Evolutionary conservation across 257 asterid species (phyloP), one percentile per base, ranked within the genome.

Genomic region (Cinchona pubescens): DNA sequence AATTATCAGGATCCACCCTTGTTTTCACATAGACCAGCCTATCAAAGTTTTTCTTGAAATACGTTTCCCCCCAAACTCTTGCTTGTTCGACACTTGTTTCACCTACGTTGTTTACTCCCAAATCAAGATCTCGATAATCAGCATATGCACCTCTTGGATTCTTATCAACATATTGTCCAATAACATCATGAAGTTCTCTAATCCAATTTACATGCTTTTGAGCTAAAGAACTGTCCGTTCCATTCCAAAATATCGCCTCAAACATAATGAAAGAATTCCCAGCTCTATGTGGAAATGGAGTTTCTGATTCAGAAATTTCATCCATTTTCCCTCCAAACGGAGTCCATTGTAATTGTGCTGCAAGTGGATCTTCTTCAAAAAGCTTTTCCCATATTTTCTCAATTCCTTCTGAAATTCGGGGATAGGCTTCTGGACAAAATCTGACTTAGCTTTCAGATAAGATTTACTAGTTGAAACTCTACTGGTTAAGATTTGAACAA

Each of bases 81-180:
- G 77, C 77, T 34, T 60, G 69, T 25, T 40, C 67, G 60, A 73
- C 60, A 45, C 75, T 68, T 4, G 69, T 76, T 10, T 4, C 23
- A 2, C 75, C 67, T 2, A 14, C 34, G 40, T 58, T 70, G 15
- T 64, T 77, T 12, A 25, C 56, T 1, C 81, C 81, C 23, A 70
- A 62, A 38, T 77, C 81, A 71, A 77, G 74, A 61, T 77, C 76
- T 18, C 72, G 30, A 25, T 77, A 70, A n/a, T 70, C 40, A 63
- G 48, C 56, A 35, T 42, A 77, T 65, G 62, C 71, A 29, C 38
- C 61, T 60, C 80, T 76, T 10, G 70, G 81, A 12, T 58, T 55
- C 0, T 10, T 69, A 0, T 46, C n/a, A 19, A 77, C 76, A 43
- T 58, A 77, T 15, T 42, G 29, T 2, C 62, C 62, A 63, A 59